Conservation (phyloP, 345 rosid species). For the Rubroshorea leprosula region DNA sequence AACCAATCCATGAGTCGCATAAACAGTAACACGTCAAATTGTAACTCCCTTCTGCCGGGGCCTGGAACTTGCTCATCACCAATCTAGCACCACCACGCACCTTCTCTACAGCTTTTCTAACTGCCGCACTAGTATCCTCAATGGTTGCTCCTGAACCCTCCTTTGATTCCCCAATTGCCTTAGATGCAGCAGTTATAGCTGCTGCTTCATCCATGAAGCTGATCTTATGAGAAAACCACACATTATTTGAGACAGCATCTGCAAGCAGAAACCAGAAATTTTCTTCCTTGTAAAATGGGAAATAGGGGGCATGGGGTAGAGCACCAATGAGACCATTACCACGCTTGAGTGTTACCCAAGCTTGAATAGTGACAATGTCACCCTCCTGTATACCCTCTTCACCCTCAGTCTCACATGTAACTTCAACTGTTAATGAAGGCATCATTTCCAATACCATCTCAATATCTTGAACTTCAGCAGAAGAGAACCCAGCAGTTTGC, state of each 20-base stretch:
- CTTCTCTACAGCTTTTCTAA: conserved; percentile 66
- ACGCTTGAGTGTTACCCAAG: conserved; percentile 80
- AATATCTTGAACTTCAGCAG: conserved; percentile 59
- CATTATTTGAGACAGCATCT: conserved; percentile 61
- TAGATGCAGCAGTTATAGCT: conserved; percentile 73
- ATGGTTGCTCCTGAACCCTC: conserved; percentile 84
- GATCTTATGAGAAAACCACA: conserved; percentile 93
- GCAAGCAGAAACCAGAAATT: conserved; percentile 92
- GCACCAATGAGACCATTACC: conserved; percentile 75
- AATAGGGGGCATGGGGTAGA: conserved; percentile 80
- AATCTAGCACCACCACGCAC: conserved; percentile 80
- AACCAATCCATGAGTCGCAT: conserved; percentile 95
- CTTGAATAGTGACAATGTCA: conserved; percentile 75
- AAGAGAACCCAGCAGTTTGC: conserved; percentile 76
- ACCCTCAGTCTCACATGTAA: conserved; percentile 91
- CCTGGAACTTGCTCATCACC: conserved; percentile 87
- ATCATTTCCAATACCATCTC: conserved; percentile 88
- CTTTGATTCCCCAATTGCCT: conserved; percentile 83
- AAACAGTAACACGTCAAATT: conserved; percentile 80
- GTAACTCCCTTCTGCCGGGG: conserved; percentile 80
- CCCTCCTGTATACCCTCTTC: conserved; percentile 99
- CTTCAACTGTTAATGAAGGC: conserved; percentile 77
- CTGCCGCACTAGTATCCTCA: conserved; percentile 64
- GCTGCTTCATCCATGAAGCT: conserved; percentile 91
- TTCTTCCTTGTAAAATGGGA: conserved; percentile 94